Evolutionary conservation across 225 moss, liverwort and hornwort genomes (phyloP).

Genomic region (Straminergon stramineum): DNA sequence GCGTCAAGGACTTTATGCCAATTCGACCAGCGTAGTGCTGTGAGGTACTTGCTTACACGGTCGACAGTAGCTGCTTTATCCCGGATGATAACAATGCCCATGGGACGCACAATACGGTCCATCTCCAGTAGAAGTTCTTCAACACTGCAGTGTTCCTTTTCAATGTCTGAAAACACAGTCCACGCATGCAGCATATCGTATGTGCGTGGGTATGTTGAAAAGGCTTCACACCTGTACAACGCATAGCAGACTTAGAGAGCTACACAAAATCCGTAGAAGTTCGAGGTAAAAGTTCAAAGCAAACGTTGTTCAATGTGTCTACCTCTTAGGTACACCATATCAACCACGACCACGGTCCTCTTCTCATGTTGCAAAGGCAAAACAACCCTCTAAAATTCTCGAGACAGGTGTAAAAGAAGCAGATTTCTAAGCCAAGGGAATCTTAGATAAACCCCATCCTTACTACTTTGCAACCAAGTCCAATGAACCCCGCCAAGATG

Average conservation of each 20-base stretch:
- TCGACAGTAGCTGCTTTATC: slow-evolving; percentile 67
- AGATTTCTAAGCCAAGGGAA: neutral
- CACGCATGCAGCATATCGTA: slow-evolving; percentile 92
- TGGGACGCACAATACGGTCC: slow-evolving; percentile 84
- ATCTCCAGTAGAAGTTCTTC: slow-evolving; percentile 88
- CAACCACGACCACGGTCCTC: neutral
- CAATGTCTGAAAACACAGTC: slow-evolving; percentile 77
- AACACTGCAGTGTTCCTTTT: slow-evolving; percentile 65
- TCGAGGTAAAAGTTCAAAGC: neutral
- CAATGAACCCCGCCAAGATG: neutral
- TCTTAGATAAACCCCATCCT: neutral
- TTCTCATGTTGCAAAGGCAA: neutral
- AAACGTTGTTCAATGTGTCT: neutral
- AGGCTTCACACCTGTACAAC: slow-evolving; percentile 85
- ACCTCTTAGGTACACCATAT: neutral
- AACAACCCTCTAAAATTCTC: neutral
- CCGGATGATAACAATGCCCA: slow-evolving; percentile 75
- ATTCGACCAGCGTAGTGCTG: slow-evolving; percentile 69
- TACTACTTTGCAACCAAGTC: neutral
- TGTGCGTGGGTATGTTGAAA: slow-evolving; percentile 95
- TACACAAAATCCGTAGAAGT: neutral
- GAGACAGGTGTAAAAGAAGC: neutral
- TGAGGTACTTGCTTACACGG: slow-evolving; percentile 59
- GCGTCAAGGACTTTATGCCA: slow-evolving; percentile 61
- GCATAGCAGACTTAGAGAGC: neutral